phyloP scores from a whole-genome alignment of 1,284 basidiomycete species.

The Abortiporus biennis region DNA sequence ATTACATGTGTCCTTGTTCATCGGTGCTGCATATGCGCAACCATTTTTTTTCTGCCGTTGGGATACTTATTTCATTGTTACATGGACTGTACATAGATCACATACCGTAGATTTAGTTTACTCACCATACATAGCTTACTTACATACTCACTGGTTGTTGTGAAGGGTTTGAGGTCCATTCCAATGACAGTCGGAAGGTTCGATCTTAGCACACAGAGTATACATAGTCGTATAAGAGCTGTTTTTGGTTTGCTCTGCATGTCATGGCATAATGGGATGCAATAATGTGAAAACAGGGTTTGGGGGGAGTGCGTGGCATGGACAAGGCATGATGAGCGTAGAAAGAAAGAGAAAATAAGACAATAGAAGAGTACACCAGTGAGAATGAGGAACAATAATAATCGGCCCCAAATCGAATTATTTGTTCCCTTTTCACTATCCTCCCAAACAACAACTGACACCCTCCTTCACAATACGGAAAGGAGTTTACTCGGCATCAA shows the following conservation, averaged over 20 bases:
- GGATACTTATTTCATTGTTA: background rate
- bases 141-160: no score
- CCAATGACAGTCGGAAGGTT: no score
- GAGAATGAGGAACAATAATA: background rate
- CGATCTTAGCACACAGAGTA: no score
- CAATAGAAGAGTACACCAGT: background rate
- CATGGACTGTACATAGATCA: no score
- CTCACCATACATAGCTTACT: no score
- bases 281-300: background rate
- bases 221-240: no score
- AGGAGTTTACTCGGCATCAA: conserved; percentile 62
- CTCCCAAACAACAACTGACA: no score
- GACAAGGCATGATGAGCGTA: background rate
- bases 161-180: no score
- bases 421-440: no score
- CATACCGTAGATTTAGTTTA: no score
- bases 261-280: conserved; percentile 5
- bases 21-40: no score
- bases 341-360: background rate
- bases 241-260: conserved; percentile 8
- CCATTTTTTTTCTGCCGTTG: background rate
- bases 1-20: background rate
- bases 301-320: conserved; percentile 3
- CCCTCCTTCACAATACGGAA: conserved; percentile 2
- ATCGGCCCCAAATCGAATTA: no score